Evolutionary conservation across 2,329 filamentous ascomycete genomes (phyloP).

Genomic region (Aspergillus sp.): DNA sequence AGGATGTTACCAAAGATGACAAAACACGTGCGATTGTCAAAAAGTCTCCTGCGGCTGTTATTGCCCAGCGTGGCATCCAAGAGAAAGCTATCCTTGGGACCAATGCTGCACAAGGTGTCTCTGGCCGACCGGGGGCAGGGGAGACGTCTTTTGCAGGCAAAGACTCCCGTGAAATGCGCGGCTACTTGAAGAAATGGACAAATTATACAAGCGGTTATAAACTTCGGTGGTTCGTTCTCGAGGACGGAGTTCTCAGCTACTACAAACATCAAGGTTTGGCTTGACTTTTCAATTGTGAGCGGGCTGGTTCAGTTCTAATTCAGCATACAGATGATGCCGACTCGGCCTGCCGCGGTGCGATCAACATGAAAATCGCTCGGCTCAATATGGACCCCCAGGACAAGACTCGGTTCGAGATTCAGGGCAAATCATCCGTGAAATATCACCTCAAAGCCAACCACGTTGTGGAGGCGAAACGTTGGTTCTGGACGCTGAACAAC

Average conservation of each 20-base stretch:
- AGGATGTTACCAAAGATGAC: conserved; percentile 96
- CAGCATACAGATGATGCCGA: conserved; percentile 72
- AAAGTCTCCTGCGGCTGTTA: conserved; percentile 88
- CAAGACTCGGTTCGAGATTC: conserved; percentile 96
- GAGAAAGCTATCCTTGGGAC: conserved; percentile 94
- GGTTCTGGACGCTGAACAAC: conserved; percentile 99
- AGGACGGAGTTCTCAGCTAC: conserved; percentile 96
- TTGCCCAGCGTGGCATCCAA: conserved; percentile 91
- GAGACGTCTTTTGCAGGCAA: conserved; percentile 66
- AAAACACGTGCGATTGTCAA: conserved; percentile 84
- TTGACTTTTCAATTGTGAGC: not conserved
- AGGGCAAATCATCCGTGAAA: conserved; percentile 97
- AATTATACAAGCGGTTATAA: conserved; percentile 98
- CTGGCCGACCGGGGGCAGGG: conserved; percentile 40
- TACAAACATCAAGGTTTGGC: conserved; percentile 83
- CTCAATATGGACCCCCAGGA: conserved; percentile 96
- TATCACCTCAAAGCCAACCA: conserved; percentile 98
- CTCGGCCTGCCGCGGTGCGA: conserved; percentile 92
- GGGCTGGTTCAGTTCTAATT: not conserved
- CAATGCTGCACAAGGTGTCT: conserved; percentile 58
- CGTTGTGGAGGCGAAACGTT: conserved; percentile 94
- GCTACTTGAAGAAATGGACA: conserved; percentile 98
- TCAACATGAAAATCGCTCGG: conserved; percentile 96
- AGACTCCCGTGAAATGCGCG: conserved; percentile 95
- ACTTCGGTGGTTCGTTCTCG: conserved; percentile 93